phyloP scores from a whole-genome alignment of 208 protist genomes.

The Wallacemonas sp. region DNA sequence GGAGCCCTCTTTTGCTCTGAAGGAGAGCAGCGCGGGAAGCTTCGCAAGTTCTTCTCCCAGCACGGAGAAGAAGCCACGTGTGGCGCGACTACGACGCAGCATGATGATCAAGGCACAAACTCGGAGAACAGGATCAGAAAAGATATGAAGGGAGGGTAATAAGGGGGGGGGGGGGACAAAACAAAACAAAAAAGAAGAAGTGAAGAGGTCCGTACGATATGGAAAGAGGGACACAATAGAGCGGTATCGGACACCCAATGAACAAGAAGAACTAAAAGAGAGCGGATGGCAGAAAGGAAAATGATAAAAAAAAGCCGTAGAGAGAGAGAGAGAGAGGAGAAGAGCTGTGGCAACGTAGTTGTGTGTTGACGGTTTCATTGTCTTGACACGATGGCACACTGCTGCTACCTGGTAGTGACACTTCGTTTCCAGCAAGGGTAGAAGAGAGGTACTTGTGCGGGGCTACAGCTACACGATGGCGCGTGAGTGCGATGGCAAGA shows the following conservation, averaged over 20 bases:
- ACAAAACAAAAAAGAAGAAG: slow-evolving; percentile 9
- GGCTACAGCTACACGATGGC: too few relatives aligned
- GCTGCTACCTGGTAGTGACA: too few relatives aligned
- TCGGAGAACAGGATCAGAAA: neutral
- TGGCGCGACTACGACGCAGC: slow-evolving; percentile 30
- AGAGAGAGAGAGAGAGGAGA: too few relatives aligned
- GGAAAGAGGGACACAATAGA: neutral
- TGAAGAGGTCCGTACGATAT: neutral
- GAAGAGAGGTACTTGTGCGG: too few relatives aligned
- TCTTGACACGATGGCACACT: too few relatives aligned
- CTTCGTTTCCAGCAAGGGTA: too few relatives aligned
- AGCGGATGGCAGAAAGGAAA: neutral
- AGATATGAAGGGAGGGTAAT: neutral
- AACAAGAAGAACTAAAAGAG: neutral
- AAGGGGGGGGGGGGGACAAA: too few relatives aligned
- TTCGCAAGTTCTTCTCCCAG: slow-evolving; percentile 55
- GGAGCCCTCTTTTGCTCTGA: slow-evolving; percentile 25
- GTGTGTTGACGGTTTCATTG: too few relatives aligned
- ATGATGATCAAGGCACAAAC: slow-evolving; percentile 20
- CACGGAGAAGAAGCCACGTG: slow-evolving; percentile 38
- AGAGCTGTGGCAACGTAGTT: too few relatives aligned
- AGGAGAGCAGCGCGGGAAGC: slow-evolving; percentile 38
- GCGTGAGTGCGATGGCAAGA: too few relatives aligned
- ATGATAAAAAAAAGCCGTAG: neutral
- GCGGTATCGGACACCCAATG: neutral